Base-by-base conservation (phyloP, 2,329 filamentous ascomycete genomes). In the Arthrobotrys megalospora region DNA sequence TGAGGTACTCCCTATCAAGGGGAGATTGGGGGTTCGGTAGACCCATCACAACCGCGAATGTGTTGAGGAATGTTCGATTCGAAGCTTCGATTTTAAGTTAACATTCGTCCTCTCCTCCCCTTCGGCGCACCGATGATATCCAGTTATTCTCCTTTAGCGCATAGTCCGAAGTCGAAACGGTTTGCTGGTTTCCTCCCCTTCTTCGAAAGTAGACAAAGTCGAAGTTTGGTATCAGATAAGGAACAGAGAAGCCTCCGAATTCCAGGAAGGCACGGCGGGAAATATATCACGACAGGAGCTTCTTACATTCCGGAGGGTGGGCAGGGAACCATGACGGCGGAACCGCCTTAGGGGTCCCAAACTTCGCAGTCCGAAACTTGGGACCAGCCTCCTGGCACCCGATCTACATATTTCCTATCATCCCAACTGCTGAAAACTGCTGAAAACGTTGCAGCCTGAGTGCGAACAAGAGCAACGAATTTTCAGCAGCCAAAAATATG, bases 21-120 rank as follows among this genome's bases (percentile, higher is more conserved):
- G 60, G 28, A 3, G 63, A 75, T 41, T 79, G 76, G n/a, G 75
- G 75, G 43, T 78, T 71, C 43, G 62, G 62, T 8, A 62, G 75
- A 1, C 50, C 53, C 75, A 78, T 78, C n/a, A 3, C 50, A 28
- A 36, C 4, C 12, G 41, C 6, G 6, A 21, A 64, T 76, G 45
- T 52, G 38, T 52, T 58, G 34, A 8, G 14, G 21, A n/a, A 68
- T 2, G 12, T 41, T 55, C 12, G 21, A 36, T 16, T 28, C 36
- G 19, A n/a, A 6, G 14, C 14, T 53, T 53, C 32, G 47, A 32
- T 47, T 12, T 47, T 12, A 24, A 28, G 24, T 28, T 32, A 10
- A 19, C n/a, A 21, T 16, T 63, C 41, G 12, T 48, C 69, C 60
- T 38, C 36, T 60, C 60, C 60, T 47, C 48, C 47, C 58, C 60